Conservation (phyloP, 352 stramenopile genomes). For the Blastocystis sp. region DNA sequence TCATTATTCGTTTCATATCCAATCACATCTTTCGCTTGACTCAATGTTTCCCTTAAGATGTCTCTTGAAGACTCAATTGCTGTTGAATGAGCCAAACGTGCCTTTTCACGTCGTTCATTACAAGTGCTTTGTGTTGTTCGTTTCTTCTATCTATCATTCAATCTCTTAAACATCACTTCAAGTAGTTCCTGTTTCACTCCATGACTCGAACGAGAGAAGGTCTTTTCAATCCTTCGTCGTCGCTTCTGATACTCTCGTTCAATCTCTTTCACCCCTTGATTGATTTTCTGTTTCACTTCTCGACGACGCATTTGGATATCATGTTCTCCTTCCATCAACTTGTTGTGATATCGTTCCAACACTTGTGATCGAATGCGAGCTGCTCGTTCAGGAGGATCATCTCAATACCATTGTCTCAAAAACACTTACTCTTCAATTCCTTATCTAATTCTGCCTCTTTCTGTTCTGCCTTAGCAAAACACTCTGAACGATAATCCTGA, state of each 20-base stretch:
- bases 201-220: neutral
- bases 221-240: neutral
- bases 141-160: constrained; percentile 15
- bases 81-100: neutral
- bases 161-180: no score
- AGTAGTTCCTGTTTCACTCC: neutral
- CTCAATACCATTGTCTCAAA: neutral
- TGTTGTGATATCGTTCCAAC: constrained; percentile 30
- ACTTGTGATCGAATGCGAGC: constrained; percentile 21
- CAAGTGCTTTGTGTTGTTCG: neutral
- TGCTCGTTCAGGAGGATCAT: constrained; percentile 13
- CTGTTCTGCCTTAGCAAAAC: constrained; percentile 10
- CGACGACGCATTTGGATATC: neutral
- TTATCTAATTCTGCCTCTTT: constrained; percentile 15
- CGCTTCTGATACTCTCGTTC: constrained; percentile 40
- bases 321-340: neutral
- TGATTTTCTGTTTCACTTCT: neutral
- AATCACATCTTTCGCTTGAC: neutral
- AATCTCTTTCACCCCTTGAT: constrained; percentile 33
- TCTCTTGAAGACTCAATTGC: neutral
- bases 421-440: constrained; percentile 5
- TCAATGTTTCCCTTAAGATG: neutral
- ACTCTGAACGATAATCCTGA: constrained; percentile 11
- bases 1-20: neutral
- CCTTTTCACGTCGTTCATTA: neutral